Conservation (phyloP, 2,329 filamentous ascomycete species). For the Mariannaea elegans region DNA sequence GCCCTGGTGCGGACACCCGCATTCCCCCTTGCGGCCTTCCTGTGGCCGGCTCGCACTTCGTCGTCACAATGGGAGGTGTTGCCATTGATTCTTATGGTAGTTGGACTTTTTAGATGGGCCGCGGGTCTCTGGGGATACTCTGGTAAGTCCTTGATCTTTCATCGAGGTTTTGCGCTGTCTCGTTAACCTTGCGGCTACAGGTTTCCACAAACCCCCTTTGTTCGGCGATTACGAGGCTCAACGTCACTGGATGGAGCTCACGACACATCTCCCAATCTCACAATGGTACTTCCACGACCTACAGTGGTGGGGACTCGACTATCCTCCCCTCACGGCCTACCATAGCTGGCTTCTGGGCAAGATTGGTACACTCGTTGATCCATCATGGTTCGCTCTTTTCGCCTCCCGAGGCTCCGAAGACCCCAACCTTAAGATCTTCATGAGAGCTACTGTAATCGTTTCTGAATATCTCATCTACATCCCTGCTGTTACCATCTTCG, state of each 20-base stretch:
- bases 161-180: background rate
- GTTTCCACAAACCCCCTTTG: conserved; percentile 85
- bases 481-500: conserved; percentile 85
- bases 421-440: conserved; percentile 86
- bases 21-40: conserved; percentile 91
- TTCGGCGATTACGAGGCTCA: conserved; percentile 98
- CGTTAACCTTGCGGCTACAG: conserved; percentile 52
- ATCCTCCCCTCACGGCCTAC: conserved; percentile 96
- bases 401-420: conserved; percentile 85
- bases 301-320: conserved; percentile 97
- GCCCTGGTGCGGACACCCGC: conserved; percentile 68
- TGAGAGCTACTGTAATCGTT: conserved; percentile 89
- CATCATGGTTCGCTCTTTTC: conserved; percentile 87
- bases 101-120: conserved; percentile 93
- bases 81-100: conserved; percentile 86
- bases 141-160: conserved; percentile 59
- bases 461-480: conserved; percentile 93
- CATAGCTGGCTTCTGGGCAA: conserved; percentile 96
- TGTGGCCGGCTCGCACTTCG: conserved; percentile 88
- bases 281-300: conserved; percentile 99
- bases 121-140: conserved; percentile 95
- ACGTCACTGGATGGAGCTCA: conserved; percentile 98
- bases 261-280: conserved; percentile 85
- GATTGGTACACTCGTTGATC: conserved; percentile 81
- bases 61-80: conserved; percentile 92